Evolutionary conservation across 2,329 filamentous ascomycete genomes (phyloP).

Genomic region (Tolypocladium sp.): DNA sequence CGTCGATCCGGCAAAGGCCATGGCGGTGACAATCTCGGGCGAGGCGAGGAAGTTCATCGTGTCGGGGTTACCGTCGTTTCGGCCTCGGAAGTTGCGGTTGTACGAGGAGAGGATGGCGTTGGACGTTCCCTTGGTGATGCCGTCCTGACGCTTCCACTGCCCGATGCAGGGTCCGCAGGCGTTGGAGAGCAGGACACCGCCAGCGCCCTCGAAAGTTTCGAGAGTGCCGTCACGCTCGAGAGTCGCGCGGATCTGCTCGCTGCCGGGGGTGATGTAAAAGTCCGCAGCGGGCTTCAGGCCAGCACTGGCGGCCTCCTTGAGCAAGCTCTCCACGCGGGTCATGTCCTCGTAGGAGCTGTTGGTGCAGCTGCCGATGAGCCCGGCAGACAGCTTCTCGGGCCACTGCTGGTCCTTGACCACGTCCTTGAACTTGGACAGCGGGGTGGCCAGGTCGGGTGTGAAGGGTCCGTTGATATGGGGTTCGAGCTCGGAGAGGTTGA

Average conservation of each 20-base stretch:
- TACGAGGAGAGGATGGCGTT: slow-evolving; percentile 97
- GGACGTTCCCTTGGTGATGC: slow-evolving; percentile 69
- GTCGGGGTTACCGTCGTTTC: slow-evolving; percentile 91
- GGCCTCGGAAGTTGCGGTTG: slow-evolving; percentile 95
- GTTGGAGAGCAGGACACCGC: slow-evolving; percentile 85
- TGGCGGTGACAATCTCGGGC: slow-evolving; percentile 91
- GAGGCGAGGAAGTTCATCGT: slow-evolving; percentile 99
- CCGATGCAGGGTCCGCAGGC: slow-evolving; percentile 92
- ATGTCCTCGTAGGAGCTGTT: slow-evolving; percentile 99
- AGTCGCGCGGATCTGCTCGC: slow-evolving; percentile 93
- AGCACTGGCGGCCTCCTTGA: slow-evolving; percentile 83
- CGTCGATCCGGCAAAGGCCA: slow-evolving; percentile 85
- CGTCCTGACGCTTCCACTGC: slow-evolving; percentile 90
- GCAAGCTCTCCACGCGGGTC: slow-evolving; percentile 86
- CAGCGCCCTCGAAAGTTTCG: slow-evolving; percentile 74
- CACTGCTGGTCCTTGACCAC: slow-evolving; percentile 77
- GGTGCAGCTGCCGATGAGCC: slow-evolving; percentile 94
- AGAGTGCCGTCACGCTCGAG: slow-evolving; percentile 84
- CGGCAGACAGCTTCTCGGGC: slow-evolving; percentile 85
- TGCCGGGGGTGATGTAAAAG: slow-evolving; percentile 94
- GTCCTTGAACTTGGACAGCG: slow-evolving; percentile 81
- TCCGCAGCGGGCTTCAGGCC: slow-evolving; percentile 81
- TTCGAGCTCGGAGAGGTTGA: slow-evolving; percentile 83
- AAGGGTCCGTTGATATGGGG: slow-evolving; percentile 96
- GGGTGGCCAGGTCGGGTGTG: slow-evolving; percentile 90